Conservation (phyloP, 164 flowering plant genomes). For the Vitis amurensis region DNA sequence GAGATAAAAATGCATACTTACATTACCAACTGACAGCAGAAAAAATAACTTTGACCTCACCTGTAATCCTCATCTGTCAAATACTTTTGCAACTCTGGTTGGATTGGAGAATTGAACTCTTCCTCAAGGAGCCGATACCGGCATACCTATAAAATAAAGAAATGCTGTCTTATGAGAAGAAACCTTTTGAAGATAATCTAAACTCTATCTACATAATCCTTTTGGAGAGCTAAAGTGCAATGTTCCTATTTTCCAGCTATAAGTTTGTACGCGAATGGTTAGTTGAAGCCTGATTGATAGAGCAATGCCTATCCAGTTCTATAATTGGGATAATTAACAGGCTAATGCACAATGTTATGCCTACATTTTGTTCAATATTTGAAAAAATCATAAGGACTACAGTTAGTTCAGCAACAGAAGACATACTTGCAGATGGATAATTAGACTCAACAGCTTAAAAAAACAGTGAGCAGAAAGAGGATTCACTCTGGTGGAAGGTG, state of each 20-base stretch:
- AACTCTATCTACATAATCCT: neutral
- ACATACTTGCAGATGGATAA: neutral
- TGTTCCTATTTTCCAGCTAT: neutral
- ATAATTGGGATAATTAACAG: neutral
- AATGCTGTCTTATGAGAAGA: neutral
- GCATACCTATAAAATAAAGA: constrained; percentile 58
- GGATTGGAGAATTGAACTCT: constrained; percentile 71
- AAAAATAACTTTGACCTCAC: constrained; percentile 30
- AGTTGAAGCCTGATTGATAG: neutral
- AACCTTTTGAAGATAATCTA: neutral
- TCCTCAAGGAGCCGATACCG: constrained; percentile 83
- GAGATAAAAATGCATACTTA: too few relatives aligned
- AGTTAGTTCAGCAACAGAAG: neutral
- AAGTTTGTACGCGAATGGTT: neutral
- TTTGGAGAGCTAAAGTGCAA: too few relatives aligned
- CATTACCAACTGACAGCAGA: neutral
- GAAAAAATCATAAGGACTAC: neutral
- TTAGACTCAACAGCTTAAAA: neutral
- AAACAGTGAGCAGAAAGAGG: neutral
- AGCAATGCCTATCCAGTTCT: neutral
- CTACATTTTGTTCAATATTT: neutral
- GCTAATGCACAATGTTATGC: neutral
- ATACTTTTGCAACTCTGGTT: constrained; percentile 77
- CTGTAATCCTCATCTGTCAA: constrained; percentile 89
- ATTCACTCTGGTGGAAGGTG: too few relatives aligned